A percentile compares a stretch with the other conserved stretches of the same genome.
Evolutionary conservation across 2,329 filamentous ascomycete genomes (phyloP).

Genomic region (Pseudopithomyces chartarum): DNA sequence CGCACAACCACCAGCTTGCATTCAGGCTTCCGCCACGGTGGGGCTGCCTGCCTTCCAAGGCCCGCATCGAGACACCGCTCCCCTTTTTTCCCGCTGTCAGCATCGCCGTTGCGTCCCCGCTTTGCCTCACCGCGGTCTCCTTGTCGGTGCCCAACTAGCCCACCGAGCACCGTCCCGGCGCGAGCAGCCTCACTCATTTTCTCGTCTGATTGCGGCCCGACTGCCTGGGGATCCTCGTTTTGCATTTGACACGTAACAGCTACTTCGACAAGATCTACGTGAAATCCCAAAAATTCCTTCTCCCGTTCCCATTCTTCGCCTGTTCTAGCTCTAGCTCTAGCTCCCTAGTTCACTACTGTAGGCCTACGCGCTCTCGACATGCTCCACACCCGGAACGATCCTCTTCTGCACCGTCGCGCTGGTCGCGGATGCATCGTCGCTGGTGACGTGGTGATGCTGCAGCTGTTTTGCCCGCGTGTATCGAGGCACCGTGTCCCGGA

Average conservation of each 20-base stretch:
- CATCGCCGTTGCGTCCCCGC: constrained; percentile 1
- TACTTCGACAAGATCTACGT: background rate
- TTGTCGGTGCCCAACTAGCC: constrained; percentile 14
- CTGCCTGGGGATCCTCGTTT: constrained; percentile 2
- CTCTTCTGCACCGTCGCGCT: constrained; percentile 27
- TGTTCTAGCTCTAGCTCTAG: background rate
- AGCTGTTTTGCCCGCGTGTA: constrained; percentile 45
- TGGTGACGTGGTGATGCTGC: constrained; percentile 31
- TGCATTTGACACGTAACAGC: constrained; percentile 10
- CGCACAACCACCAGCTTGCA: background rate
- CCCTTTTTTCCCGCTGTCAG: constrained; percentile 8
- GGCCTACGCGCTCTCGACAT: constrained; percentile 8
- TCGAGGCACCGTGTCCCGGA: constrained; percentile 46
- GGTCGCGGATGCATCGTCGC: constrained; percentile 33
- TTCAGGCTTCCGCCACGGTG: background rate
- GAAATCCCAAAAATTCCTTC: background rate
- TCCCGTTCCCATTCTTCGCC: background rate
- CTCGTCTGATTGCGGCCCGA: constrained; percentile 10
- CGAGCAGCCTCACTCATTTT: constrained; percentile 7
- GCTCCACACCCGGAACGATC: constrained; percentile 7
- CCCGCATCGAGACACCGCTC: constrained; percentile 11
- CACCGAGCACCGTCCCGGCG: background rate
- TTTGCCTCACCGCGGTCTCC: constrained; percentile 11
- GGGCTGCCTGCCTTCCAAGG: background rate
- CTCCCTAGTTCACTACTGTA: too few relatives aligned